A percentile compares a stretch with the other conserved stretches of the same genome.
Evolutionary conservation across 495 filamentous ascomycete species (phyloP).

Genomic region (Neurospora sp.): DNA sequence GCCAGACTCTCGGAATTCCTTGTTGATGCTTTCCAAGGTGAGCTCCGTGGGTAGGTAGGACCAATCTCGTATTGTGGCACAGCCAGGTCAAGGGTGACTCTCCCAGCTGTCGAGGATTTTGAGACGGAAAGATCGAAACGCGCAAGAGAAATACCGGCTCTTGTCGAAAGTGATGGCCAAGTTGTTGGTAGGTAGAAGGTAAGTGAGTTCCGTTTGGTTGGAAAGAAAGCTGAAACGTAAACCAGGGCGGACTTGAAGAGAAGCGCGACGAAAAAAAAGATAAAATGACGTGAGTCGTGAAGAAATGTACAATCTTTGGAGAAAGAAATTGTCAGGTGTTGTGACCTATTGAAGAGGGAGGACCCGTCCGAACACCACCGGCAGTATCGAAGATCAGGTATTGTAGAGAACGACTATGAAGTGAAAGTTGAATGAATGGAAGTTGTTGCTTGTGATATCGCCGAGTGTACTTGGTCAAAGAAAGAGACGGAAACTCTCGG

Average conservation of each 20-base stretch:
- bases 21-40: slow-evolving; percentile 2
- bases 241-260: neutral
- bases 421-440: neutral
- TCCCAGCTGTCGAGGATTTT: neutral
- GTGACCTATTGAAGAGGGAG: neutral
- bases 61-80: slow-evolving; percentile 15
- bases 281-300: neutral
- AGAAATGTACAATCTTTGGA: neutral
- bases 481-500: neutral
- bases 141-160: neutral
- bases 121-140: neutral
- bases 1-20: neutral
- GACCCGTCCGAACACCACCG: neutral
- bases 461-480: neutral
- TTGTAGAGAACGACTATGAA: neutral
- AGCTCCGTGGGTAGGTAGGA: slow-evolving; percentile 5
- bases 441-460: neutral
- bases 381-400: neutral
- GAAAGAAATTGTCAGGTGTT: neutral
- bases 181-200: neutral
- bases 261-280: neutral
- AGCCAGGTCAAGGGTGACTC: slow-evolving; percentile 1
- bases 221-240: neutral
- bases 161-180: neutral
- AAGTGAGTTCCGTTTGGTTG: neutral